Base-by-base conservation (phyloP, 2,329 filamentous ascomycete species). In the Botrytis fragariae region DNA sequence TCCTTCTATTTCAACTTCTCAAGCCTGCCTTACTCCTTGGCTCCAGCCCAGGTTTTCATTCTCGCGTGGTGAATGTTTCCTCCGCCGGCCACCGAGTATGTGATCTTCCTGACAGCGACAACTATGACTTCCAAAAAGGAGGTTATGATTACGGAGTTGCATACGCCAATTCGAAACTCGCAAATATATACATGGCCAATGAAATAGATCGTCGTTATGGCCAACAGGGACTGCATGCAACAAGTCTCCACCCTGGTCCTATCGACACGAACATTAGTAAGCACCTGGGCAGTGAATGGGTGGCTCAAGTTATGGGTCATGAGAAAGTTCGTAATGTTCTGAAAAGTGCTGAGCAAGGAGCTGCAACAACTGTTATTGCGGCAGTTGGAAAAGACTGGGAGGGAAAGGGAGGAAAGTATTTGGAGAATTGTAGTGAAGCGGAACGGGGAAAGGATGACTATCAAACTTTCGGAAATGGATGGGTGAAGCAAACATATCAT, bases 1-100 rank as follows among this genome's bases (percentile, higher is more conserved):
- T 88, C 79, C 82, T 88, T 0, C 82, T 88, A 29, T 86, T 87
- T 76, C 80, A 86, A 44, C 82, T 87, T 2, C 81, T 89, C 29
- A 84, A 84, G 35, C 78, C 82, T 0, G 77, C 82, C 0, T 78
- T 88, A 16, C 78, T 87, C 0, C 76, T 81, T 0, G 81, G 82
- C 4, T 77, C 59, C 22, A 61, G 59, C 4, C 35, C 22, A 0
- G 35, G n/a, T 4, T 61, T 61, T 9, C 37, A 37, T n/a, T 61
- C 59, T 25, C 82, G 64, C 29, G 64, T 45, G 12, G 42, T 68
- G 5, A 37, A 25, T 54, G 29, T 68, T 29, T 25, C 64, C 8
- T 68, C 64, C 5, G 18, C 64, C 20, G 20, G 25, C 29, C 64
- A 68, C 29, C 44, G 44, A 37, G 20, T 39, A 7, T 37, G 29